Evolutionary conservation across 257 asterid species (phyloP).

Genomic region (Nicotiana knightiana): DNA sequence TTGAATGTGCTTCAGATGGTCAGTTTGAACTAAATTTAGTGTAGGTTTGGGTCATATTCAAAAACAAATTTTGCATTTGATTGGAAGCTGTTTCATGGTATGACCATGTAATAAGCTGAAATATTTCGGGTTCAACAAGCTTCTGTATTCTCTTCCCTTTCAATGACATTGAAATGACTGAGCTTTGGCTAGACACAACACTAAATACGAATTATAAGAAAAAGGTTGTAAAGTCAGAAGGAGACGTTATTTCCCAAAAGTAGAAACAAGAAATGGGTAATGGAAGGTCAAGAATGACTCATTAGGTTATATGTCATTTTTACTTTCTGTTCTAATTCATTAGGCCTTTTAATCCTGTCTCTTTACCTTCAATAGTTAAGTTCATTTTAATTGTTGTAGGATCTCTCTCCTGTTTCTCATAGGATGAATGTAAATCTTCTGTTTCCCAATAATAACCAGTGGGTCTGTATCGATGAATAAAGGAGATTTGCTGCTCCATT

Average conservation of each 20-base stretch:
- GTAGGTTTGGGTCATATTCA: background rate
- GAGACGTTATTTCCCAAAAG: background rate
- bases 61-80: background rate
- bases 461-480: background rate
- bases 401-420: slow-evolving; percentile 1
- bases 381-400: background rate
- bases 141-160: slow-evolving; percentile 1
- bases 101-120: background rate
- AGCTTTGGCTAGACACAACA: background rate
- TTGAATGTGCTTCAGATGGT: background rate
- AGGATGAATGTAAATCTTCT: background rate
- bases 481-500: background rate
- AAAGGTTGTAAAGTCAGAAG: background rate
- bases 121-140: background rate
- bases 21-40: background rate
- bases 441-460: background rate
- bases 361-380: background rate
- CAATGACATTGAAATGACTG: background rate
- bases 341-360: background rate
- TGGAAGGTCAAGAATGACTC: background rate
- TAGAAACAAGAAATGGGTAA: background rate
- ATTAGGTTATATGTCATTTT: background rate
- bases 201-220: background rate
- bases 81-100: background rate
- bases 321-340: background rate